Base-by-base conservation (phyloP, 371 early-diverging fungal genomes). In the Mortierella sp. region DNA sequence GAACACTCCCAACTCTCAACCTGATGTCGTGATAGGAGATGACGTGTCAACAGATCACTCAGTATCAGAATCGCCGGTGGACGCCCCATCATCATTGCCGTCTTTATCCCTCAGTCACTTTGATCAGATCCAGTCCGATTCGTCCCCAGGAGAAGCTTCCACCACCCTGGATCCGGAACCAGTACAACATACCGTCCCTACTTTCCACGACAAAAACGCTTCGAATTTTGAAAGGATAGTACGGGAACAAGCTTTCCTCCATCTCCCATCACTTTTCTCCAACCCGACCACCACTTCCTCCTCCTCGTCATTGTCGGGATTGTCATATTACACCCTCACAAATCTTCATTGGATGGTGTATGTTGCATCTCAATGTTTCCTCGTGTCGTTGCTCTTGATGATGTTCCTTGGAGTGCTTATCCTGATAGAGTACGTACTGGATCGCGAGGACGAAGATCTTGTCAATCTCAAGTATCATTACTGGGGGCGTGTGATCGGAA, bases 401-500 rank as follows among this genome's bases (percentile, higher is more conserved):
- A 57, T 73, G 1, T 68, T 68, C 34, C 27, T 73, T 30, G 74
- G 74, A 2, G 74, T 73, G 18, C 38, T 73, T 60, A 64, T 73
- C 54, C 19, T 68, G 54, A 73, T 68, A 31, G 74, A 73, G 54
- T 73, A 60, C 38, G 61, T 68, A 14, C 64, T 73, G 23, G 74
- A 73, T 26, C 50, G 50, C 9, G 74, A 73, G 45, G 74, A 73
- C 23, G 74, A 67, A n/a, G 64, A 73, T n/a, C 24, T 50, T 8
- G 60, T 16, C 19, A 47, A 59, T 16, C 42, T 49, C 16, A 49
- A 24, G 30, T 60, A 28, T 7, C 57, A 52, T 7, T 73, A 56
- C 53, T 73, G 67, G 74, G 68, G 47, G 2, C 67, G 74, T 1
- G 57, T 64, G 16, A 18, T 67, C 13, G 74, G 74, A 1, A 49